These are phyloP conservation scores for Triticum aestivum DNA, from an alignment of 176 grass and related monocot species.

Conservation along the genomic window DNA sequence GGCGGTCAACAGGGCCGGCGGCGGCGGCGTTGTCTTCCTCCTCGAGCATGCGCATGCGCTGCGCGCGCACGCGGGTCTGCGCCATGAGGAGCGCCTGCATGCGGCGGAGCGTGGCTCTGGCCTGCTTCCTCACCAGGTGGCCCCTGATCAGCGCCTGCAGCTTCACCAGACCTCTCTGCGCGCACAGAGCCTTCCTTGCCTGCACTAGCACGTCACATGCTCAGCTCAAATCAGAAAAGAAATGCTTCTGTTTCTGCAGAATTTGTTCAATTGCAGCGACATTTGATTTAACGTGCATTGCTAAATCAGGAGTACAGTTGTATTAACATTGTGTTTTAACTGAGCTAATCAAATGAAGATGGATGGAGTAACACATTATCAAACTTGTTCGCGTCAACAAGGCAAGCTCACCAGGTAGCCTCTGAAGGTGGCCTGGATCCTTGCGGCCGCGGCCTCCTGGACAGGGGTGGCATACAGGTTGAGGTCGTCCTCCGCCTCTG, in stretches of 20 bases:
- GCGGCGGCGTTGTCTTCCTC: not conserved
- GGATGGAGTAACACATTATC: not conserved
- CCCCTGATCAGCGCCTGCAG: conserved; percentile 81
- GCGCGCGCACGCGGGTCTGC: conserved; percentile 58
- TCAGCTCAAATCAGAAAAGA: not conserved
- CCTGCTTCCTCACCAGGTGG: conserved; percentile 75
- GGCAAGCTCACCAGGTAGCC: conserved; percentile 60
- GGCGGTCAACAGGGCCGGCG: conserved; percentile 27
- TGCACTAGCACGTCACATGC: not conserved
- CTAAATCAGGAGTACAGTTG: not conserved
- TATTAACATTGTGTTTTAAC: not conserved
- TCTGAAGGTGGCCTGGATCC: conserved; percentile 87
- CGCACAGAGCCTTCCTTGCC: conserved; percentile 83
- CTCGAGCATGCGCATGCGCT: conserved; percentile 57
- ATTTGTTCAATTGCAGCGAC: not conserved
- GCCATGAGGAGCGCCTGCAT: conserved; percentile 74
- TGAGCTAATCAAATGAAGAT: not conserved
- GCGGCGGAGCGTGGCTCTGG: conserved; percentile 64
- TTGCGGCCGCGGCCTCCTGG: conserved; percentile 49
- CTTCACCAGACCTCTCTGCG: conserved; percentile 74
- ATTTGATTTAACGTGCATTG: not conserved
- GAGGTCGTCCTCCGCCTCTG: not conserved
- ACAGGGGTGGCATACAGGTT: conserved; percentile 1
- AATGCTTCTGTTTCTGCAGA: not conserved
- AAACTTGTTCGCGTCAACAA: not conserved